Base-by-base conservation (phyloP, 805 yeast genomes). In the Cyberlindnera saturnus region DNA sequence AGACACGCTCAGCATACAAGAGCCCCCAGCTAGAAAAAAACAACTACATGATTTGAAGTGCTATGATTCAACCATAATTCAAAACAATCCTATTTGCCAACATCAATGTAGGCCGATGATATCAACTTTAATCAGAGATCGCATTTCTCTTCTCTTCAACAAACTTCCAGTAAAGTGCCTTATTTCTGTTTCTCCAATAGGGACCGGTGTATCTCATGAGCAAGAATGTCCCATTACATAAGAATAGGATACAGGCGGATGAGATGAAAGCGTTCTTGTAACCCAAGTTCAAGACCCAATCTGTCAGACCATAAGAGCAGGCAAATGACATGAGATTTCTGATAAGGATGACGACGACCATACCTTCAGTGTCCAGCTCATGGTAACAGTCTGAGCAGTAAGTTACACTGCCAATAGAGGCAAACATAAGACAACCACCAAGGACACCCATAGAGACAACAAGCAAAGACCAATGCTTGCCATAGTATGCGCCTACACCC, bases 321-420 rank as follows among this genome's bases (percentile, higher is more conserved):
- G 76, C 81, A 55, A 81, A 81, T 14, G 77, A 73, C 72, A 79
- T 72, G n/a, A 73, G 63, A 56, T 79, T 79, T 58, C 85, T 69
- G 43, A 79, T 71, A 18, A 79, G 52, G 34, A 80, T 71, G 15
- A 77, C 76, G 20, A 78, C 73, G 40, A 75, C 81, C 69, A 79
- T 71, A 1, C 78, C 77, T 36, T 73, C 74, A 5, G 74, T 67
- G 32, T 72, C 72, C 64, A 77, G 56, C 42, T 76, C 79, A 43
- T 73, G 71, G 57, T 79, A 79, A 45, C 72, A 64, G 50, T 81
- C 86, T 16, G 79, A 67, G n/a, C 72, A 67, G 49, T 81, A 81
- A 1, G 81, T 71, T 41, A 74, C 69, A 18, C 81, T 63, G 8
- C 66, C 59, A 20, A 73, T 74, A 40, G 78, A 66, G 8, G 81